Base-by-base conservation (phyloP, 78 protist species). In the Dictyostelium intermedium region DNA sequence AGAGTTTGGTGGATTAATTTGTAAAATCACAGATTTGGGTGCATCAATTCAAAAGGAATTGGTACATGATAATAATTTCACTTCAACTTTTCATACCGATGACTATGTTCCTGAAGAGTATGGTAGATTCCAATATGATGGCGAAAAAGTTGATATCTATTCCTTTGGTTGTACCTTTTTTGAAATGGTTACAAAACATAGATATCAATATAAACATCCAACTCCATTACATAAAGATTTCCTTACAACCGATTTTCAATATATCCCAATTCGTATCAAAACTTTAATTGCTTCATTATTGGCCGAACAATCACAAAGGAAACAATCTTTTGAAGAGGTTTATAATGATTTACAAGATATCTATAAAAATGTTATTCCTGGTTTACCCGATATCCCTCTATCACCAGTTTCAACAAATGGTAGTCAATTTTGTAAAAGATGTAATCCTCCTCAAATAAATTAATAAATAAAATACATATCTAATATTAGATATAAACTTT, bases 131-230 rank as follows among this genome's bases (percentile, higher is more conserved):
- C 82, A 77, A 41, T 77, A 77, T 13, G 82, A 77, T 43, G 81
- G 81, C 6, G 60, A 32, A 35, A 23, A 32, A 11, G 82, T 77
- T 41, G 82, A 77, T 34, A 77, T 77, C 32, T 77, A 77, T 43
- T 77, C 82, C 3, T 77, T 41, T 77, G 82, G 82, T 25, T 77
- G 82, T 3, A 77, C 60, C 18, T 35, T 43, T 5, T 77, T 77
- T 77, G 82, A 77, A 43, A 77, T 77, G 82, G 41, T 77, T n/a
- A 77, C 82, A 35, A 77, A 77, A 34, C 82, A 77, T 43, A 25
- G 82, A 41, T 77, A 43, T 35, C 82, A 77, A 41, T 41, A 77
- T 34, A 77, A 77, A 77, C 82, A 77, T 77, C 82, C 82, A 23
- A 43, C 63, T 11, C 63, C 82, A 41, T n/a, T 77, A 23, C 82